phyloP scores from a whole-genome alignment of 2,329 filamentous ascomycete species.

The Biscogniauxia sp. region DNA sequence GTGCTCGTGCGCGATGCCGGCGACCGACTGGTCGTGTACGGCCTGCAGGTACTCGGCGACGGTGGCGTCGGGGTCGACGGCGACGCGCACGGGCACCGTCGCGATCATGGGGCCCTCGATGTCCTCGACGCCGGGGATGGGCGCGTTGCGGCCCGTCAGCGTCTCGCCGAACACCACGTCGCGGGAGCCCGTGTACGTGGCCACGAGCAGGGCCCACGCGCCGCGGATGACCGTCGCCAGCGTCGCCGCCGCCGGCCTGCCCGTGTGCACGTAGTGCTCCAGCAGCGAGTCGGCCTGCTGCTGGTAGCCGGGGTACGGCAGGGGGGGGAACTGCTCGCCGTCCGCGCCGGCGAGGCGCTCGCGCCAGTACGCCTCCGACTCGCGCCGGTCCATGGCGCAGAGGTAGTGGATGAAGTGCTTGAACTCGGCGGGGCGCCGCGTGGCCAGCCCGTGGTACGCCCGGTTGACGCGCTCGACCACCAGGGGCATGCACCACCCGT shows the following conservation, averaged over 20 bases:
- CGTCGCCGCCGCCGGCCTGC: constrained; percentile 39
- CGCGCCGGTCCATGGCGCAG: constrained; percentile 35
- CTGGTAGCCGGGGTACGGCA: constrained; percentile 48
- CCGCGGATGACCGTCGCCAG: constrained; percentile 56
- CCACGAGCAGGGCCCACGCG: constrained; percentile 56
- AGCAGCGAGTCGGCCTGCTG: constrained; percentile 51
- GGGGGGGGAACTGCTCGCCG: constrained; percentile 46
- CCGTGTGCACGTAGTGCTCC: constrained; percentile 47
- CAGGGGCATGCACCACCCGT: constrained; percentile 55
- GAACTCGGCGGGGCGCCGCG: constrained; percentile 40
- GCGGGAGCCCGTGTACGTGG: constrained; percentile 48
- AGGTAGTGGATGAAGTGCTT: constrained; percentile 51
- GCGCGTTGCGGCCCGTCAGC: constrained; percentile 53
- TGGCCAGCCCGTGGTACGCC: constrained; percentile 37
- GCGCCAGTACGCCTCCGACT: constrained; percentile 46
- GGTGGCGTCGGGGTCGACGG: constrained; percentile 39
- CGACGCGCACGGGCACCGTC: constrained; percentile 55
- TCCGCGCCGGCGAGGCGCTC: constrained; percentile 44
- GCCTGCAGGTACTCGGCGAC: constrained; percentile 52
- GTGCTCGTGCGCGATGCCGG: constrained; percentile 64
- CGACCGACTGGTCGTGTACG: constrained; percentile 55
- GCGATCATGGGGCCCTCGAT: constrained; percentile 62
- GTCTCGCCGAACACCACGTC: constrained; percentile 61
- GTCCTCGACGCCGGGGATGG: constrained; percentile 47
- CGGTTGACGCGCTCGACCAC: constrained; percentile 48